phyloP scores from a whole-genome alignment of 1,284 basidiomycete species.

The Inonotus hispidus region DNA sequence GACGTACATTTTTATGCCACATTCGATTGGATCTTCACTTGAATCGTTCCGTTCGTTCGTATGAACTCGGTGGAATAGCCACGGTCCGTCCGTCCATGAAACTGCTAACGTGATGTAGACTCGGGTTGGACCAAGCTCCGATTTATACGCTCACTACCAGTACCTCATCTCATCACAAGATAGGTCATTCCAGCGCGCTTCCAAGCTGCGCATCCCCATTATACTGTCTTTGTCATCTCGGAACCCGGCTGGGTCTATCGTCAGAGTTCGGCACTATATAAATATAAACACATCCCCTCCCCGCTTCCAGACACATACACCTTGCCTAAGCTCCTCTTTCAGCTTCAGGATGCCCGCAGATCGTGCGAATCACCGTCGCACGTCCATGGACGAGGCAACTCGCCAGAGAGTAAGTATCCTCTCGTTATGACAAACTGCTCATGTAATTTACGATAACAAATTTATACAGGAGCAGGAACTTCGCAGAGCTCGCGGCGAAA shows the following conservation, averaged over 20 bases:
- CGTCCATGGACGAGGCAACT: constrained; percentile 15
- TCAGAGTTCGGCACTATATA: not conserved
- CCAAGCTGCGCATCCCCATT: not conserved
- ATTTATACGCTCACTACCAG: not conserved
- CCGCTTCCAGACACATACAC: not conserved
- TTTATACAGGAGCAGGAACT: constrained; percentile 15
- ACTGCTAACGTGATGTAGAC: not conserved
- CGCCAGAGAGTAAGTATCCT: constrained; percentile 5
- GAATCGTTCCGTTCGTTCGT: no score
- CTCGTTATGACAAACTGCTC: not conserved
- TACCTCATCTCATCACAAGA: not conserved
- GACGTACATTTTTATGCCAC: not conserved
- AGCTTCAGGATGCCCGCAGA: constrained; percentile 13
- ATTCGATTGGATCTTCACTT: not conserved
- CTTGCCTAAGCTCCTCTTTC: not conserved
- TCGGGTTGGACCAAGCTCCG: not conserved
- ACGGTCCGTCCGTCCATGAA: not conserved
- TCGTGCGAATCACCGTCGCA: constrained; percentile 11
- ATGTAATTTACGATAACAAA: not conserved
- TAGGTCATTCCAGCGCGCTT: not conserved
- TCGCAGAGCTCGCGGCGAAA: constrained; percentile 30
- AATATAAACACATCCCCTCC: not conserved
- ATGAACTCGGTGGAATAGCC: not conserved
- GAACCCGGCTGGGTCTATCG: not conserved
- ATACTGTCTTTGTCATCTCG: not conserved